Evolutionary conservation across 2,329 filamentous ascomycete species (phyloP).

Genomic region (Claviceps maximensis): DNA sequence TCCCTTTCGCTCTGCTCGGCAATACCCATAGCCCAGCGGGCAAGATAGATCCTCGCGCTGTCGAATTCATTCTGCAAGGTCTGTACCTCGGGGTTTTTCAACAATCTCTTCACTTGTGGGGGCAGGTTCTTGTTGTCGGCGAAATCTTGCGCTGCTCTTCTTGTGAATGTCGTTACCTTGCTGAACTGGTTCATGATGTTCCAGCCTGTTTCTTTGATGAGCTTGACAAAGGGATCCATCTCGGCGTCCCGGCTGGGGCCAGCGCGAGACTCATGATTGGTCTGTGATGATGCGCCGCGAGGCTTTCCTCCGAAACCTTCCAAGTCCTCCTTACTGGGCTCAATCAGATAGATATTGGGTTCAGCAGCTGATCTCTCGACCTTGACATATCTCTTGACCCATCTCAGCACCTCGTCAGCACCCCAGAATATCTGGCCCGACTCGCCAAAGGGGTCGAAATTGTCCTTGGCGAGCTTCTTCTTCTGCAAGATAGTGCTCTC

Average conservation of each 20-base stretch:
- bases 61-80: conserved; percentile 95
- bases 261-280: conserved; percentile 19
- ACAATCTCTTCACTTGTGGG: conserved; percentile 69
- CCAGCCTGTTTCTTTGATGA: conserved; percentile 90
- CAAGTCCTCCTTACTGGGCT: conserved; percentile 75
- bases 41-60: conserved; percentile 85
- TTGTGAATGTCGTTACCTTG: conserved; percentile 91
- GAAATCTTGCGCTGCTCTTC: conserved; percentile 81
- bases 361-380: conserved; percentile 79
- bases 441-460: conserved; percentile 81
- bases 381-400: conserved; percentile 72
- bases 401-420: conserved; percentile 84
- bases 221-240: conserved; percentile 89
- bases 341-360: conserved; percentile 79
- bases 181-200: conserved; percentile 93
- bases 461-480: conserved; percentile 70
- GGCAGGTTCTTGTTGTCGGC: conserved; percentile 85
- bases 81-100: conserved; percentile 88
- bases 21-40: conserved; percentile 96
- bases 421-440: conserved; percentile 91
- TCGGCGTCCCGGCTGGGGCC: conserved; percentile 45
- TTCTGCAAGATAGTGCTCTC: conserved; percentile 90
- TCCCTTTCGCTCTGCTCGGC: conserved; percentile 93
- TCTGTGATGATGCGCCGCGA: conserved; percentile 27
- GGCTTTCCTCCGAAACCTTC: conserved; percentile 61